Conservation (phyloP, 192 early-diverging fungal species). For the Pilaira anomala region DNA sequence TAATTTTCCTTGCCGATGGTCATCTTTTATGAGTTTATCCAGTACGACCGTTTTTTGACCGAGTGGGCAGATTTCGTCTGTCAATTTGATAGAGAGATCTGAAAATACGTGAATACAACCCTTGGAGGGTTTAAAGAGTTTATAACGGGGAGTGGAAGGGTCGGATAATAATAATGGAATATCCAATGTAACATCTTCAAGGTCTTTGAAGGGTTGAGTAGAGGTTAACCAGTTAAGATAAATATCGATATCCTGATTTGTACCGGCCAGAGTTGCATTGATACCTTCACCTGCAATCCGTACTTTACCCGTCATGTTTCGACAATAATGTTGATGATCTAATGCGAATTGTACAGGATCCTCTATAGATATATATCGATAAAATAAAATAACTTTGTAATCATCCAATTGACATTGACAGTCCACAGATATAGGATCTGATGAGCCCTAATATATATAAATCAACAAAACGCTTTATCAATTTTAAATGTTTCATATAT, state of each 20-base stretch:
- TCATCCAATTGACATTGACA: slow-evolving; percentile 37
- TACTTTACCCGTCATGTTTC: slow-evolving; percentile 47
- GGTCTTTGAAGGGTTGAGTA: slow-evolving; percentile 8
- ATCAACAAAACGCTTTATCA: neutral
- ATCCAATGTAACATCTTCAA: neutral
- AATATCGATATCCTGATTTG: slow-evolving; percentile 24
- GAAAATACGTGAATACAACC: slow-evolving; percentile 66
- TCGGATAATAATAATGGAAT: neutral
- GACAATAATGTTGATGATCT: slow-evolving; percentile 34
- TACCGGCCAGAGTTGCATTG: slow-evolving; percentile 66
- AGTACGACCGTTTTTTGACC: slow-evolving; percentile 40
- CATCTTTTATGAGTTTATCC: slow-evolving; percentile 11
- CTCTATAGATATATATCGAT: slow-evolving; percentile 36
- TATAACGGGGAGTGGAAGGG: slow-evolving; percentile 7
- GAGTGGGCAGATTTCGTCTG: slow-evolving; percentile 66
- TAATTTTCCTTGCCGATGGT: slow-evolving; percentile 39
- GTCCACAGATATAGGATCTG: slow-evolving; percentile 42
- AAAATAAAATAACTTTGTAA: slow-evolving; percentile 51
- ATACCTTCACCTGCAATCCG: slow-evolving; percentile 58
- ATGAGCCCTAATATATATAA: slow-evolving; percentile 24
- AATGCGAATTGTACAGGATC: slow-evolving; percentile 39
- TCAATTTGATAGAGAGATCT: slow-evolving; percentile 52
- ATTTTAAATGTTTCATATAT: neutral
- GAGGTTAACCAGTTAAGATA: slow-evolving; percentile 48
- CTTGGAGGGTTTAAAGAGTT: slow-evolving; percentile 62